Evolutionary conservation across 176 grass and related monocot species (phyloP).

Genomic region (Pharus latifolius): DNA sequence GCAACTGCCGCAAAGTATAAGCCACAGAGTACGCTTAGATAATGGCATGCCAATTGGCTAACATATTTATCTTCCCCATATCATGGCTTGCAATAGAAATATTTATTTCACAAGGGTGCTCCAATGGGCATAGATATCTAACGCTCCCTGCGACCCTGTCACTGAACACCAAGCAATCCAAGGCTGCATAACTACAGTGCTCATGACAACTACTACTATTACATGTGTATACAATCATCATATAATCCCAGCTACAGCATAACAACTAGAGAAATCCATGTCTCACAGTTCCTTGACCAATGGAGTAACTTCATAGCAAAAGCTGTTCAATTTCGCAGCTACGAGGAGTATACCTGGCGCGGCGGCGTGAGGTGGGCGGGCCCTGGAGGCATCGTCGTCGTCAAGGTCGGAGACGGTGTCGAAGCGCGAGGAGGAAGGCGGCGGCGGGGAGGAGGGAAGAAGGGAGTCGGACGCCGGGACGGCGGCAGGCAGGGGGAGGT

Average conservation of each 20-base stretch:
- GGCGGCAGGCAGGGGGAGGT: background rate
- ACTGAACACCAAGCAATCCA: background rate
- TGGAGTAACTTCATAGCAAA: background rate
- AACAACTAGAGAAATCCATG: background rate
- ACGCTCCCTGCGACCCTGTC: background rate
- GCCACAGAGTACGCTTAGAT: too few species aligned
- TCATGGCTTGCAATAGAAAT: too few species aligned
- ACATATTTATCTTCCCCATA: too few species aligned
- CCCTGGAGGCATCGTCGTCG: conserved; percentile 13
- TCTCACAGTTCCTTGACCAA: background rate
- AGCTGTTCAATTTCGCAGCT: background rate
- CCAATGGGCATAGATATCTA: too few species aligned
- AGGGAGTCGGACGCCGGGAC: background rate
- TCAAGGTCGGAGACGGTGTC: conserved; percentile 4
- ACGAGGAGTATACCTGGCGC: background rate
- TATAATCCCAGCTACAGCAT: too few species aligned
- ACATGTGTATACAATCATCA: too few species aligned
- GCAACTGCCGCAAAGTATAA: too few species aligned
- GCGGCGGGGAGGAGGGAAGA: background rate
- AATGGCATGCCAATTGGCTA: too few species aligned
- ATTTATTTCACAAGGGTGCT: too few species aligned
- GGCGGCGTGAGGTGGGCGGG: background rate
- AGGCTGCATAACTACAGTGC: background rate
- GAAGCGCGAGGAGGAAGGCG: background rate
- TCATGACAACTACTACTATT: background rate